Evolutionary conservation across 768 basidiomycete species (phyloP).

Genomic region (Suillus alpinus): DNA sequence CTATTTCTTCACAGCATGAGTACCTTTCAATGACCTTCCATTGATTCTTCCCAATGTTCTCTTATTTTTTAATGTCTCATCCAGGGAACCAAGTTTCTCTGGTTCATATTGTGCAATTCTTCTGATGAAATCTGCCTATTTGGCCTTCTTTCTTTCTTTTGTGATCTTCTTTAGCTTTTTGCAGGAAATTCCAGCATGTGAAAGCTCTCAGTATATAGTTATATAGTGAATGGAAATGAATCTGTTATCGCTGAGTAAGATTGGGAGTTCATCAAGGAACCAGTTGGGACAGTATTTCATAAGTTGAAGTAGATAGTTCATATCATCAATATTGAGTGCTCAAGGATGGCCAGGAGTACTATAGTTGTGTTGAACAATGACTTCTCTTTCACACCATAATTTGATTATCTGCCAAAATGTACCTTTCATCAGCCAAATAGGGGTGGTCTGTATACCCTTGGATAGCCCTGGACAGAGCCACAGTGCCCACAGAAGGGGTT

Average conservation of each 20-base stretch:
- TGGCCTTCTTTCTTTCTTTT: slow-evolving; percentile 24
- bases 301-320: slow-evolving; percentile 24
- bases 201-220: slow-evolving; percentile 30
- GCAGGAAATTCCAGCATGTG: slow-evolving; percentile 19
- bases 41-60: slow-evolving; percentile 15
- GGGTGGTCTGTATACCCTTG: not conserved
- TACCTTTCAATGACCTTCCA: slow-evolving; percentile 24
- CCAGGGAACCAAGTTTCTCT: slow-evolving; percentile 34
- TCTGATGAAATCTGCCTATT: slow-evolving; percentile 22
- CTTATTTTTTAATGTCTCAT: slow-evolving; percentile 35
- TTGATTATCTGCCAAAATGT: slow-evolving; percentile 23
- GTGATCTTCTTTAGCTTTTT: slow-evolving; percentile 36
- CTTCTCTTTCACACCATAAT: slow-evolving; percentile 10
- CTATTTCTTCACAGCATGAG: slow-evolving; percentile 20
- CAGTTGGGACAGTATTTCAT: slow-evolving; percentile 25
- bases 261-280: slow-evolving; percentile 34
- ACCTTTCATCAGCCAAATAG: not conserved
- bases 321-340: slow-evolving; percentile 9
- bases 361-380: slow-evolving; percentile 5
- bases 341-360: not conserved
- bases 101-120: slow-evolving; percentile 28
- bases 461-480: not conserved
- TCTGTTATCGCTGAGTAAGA: slow-evolving; percentile 5
- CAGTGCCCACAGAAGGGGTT: slow-evolving; percentile 1
- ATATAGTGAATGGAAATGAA: slow-evolving; percentile 34